Conservation (phyloP, 768 basidiomycete species). For the Clavulina sp. region DNA sequence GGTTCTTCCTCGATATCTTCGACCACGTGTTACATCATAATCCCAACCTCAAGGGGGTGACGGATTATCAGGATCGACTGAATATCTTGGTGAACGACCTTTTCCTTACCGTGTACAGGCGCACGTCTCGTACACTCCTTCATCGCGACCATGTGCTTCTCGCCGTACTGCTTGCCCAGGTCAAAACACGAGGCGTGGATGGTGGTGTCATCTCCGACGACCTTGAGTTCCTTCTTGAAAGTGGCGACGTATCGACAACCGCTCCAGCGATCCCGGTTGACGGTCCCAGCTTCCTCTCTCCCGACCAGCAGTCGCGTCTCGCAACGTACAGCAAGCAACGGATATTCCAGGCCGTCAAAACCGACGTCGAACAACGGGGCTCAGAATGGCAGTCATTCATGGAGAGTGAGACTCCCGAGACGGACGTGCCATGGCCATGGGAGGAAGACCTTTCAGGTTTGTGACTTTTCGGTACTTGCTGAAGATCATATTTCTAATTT, state of each 20-base stretch:
- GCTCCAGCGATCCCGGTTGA: slow-evolving; percentile 19
- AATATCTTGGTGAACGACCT: slow-evolving; percentile 73
- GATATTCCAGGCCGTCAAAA: slow-evolving; percentile 60
- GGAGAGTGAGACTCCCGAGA: slow-evolving; percentile 46
- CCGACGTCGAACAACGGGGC: slow-evolving; percentile 41
- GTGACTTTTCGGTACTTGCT: slow-evolving; percentile 13
- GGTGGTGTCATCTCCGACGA: slow-evolving; percentile 54
- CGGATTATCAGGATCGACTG: slow-evolving; percentile 55
- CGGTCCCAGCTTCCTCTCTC: slow-evolving; percentile 31
- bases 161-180: slow-evolving; percentile 76
- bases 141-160: slow-evolving; percentile 84
- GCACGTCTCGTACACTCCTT: slow-evolving; percentile 79
- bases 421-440: slow-evolving; percentile 60
- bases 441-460: slow-evolving; percentile 19
- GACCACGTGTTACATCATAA: slow-evolving; percentile 87
- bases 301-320: slow-evolving; percentile 54
- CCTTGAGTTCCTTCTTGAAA: slow-evolving; percentile 82
- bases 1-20: slow-evolving; percentile 97
- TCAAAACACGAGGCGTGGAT: slow-evolving; percentile 64
- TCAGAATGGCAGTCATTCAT: slow-evolving; percentile 59
- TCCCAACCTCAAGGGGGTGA: slow-evolving; percentile 65
- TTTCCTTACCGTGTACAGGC: slow-evolving; percentile 72
- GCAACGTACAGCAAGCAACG: slow-evolving; percentile 51
- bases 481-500: neutral
- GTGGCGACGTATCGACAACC: slow-evolving; percentile 40